Percentiles rank a stretch among this genome's conserved stretches.
Conservation (phyloP, 2,329 filamentous ascomycete species). For the Fusarium robinianum region DNA sequence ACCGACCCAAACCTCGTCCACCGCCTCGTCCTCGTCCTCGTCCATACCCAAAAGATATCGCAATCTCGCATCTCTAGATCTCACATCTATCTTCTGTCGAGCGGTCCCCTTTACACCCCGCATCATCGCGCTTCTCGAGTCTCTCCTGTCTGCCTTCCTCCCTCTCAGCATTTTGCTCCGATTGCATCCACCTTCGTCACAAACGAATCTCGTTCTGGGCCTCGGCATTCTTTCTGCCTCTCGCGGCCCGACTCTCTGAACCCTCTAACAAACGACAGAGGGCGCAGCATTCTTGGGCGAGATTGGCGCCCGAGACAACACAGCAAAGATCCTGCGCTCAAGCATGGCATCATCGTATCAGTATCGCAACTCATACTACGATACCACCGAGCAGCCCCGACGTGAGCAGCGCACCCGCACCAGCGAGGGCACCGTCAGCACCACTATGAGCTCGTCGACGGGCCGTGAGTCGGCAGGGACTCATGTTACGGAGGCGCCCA, state of each 20-base stretch:
- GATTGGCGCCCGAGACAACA: slow-evolving; percentile 28
- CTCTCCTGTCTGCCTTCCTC: slow-evolving; percentile 1
- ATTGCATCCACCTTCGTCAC: neutral
- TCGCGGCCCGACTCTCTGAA: neutral
- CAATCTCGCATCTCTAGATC: slow-evolving; percentile 5
- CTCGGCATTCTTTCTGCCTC: neutral
- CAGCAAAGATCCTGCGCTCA: slow-evolving; percentile 29
- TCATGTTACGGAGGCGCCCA: slow-evolving; percentile 84
- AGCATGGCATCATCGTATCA: slow-evolving; percentile 59
- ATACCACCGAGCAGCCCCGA: slow-evolving; percentile 46
- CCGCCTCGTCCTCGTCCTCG: slow-evolving; percentile 6
- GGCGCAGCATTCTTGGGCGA: slow-evolving; percentile 20
- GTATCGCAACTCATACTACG: slow-evolving; percentile 60
- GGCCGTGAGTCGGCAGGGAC: slow-evolving; percentile 80
- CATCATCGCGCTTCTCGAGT: no score
- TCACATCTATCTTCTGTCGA: slow-evolving; percentile 23
- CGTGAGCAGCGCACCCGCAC: slow-evolving; percentile 64
- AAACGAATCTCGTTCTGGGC: neutral
- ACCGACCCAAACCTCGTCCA: slow-evolving; percentile 3
- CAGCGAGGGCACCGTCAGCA: slow-evolving; percentile 90
- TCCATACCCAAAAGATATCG: neutral
- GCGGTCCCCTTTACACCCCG: slow-evolving; percentile 23
- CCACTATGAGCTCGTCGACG: slow-evolving; percentile 74
- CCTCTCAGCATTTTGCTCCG: slow-evolving; percentile 1
- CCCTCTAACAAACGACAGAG: slow-evolving; percentile 1